phyloP scores from a whole-genome alignment of 768 basidiomycete species.

The Lentinula detonsa region DNA sequence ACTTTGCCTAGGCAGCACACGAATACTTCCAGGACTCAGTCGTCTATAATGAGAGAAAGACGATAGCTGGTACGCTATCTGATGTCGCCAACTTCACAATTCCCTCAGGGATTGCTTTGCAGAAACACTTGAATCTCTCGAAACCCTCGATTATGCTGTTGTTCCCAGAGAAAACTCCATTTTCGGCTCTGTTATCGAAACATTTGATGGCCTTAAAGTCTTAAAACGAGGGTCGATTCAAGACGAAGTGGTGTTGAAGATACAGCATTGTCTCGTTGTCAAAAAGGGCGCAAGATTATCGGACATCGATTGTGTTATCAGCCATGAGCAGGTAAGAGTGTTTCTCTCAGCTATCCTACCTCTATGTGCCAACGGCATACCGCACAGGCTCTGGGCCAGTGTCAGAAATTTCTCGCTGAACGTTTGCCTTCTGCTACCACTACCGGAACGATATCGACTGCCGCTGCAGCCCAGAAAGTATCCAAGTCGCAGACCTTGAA shows the following conservation, averaged over 20 bases:
- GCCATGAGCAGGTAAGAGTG: constrained; percentile 68
- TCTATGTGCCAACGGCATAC: background rate
- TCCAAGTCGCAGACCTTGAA: constrained; percentile 30
- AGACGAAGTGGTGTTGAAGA: constrained; percentile 52
- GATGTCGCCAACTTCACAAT: background rate
- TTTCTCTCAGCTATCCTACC: background rate
- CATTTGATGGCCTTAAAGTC: constrained; percentile 59
- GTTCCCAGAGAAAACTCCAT: constrained; percentile 79
- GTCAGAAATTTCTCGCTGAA: constrained; percentile 50
- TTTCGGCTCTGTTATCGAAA: constrained; percentile 69
- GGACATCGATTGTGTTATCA: constrained; percentile 55
- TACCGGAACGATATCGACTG: constrained; percentile 66
- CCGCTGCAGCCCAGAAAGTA: constrained; percentile 55
- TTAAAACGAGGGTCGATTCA: constrained; percentile 44
- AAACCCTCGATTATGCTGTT: constrained; percentile 48
- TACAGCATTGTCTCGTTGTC: constrained; percentile 69
- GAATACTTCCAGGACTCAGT: constrained; percentile 39
- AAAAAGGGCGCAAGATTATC: constrained; percentile 48
- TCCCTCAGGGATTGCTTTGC: background rate
- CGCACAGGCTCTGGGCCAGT: constrained; percentile 46
- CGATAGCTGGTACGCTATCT: background rate
- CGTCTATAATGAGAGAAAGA: constrained; percentile 32
- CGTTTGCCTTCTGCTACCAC: constrained; percentile 46
- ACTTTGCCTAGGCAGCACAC: constrained; percentile 34
- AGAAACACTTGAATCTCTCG: constrained; percentile 59